Base-by-base conservation (phyloP, 148 eudicot species). In the Amaranthus hypochondriacus region DNA sequence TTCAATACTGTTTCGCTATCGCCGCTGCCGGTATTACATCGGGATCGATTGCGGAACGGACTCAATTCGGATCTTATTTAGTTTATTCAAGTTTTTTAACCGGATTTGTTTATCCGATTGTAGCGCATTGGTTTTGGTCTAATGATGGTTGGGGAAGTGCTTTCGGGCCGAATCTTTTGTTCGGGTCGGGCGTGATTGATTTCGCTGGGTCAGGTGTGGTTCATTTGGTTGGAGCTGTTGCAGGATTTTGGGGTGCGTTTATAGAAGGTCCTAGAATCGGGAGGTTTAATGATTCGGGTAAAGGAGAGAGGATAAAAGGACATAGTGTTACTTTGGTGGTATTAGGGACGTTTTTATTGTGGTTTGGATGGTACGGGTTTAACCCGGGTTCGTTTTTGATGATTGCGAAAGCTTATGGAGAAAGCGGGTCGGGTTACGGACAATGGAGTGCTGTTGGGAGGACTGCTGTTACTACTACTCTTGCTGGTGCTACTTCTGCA, bases 191-290 rank as follows among this genome's bases (percentile, higher is more conserved):
- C 5, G 88, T 83, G 21, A 79, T 84, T 9, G 85, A 84, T 44
- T 84, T 84, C 64, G 85, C 85, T 0, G 85, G 87, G 50, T 84
- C 85, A 3, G 87, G 85, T 7, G 87, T 84, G 8, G 82, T 81
- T 0, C 87, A 84, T 49, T 70, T 84, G 68, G 84, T 84, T 0
- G 86, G 88, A 18, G 86, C 81, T 13, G 79, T 86, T 46, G 86
- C 88, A 4, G 86, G 86, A 28, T 66, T 83, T 10, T 86, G 83
- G 86, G 86, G 88, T 2, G 84, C 88, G 21, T 62, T 76, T 6
- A 83, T 86, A 5, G 88, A 83, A 62, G 88, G 88, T 4, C 88
- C 88, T 18, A 52, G 84, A n/a, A 81, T 83, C 7, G 86, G 88
- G 52, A 74, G 86, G 74, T 86, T 86, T 62, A 86, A 86, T 60